Percentiles rank a stretch among this genome's conserved stretches.
phyloP scores from a whole-genome alignment of 1,139 yeast species.

The Diutina ranongensis region DNA sequence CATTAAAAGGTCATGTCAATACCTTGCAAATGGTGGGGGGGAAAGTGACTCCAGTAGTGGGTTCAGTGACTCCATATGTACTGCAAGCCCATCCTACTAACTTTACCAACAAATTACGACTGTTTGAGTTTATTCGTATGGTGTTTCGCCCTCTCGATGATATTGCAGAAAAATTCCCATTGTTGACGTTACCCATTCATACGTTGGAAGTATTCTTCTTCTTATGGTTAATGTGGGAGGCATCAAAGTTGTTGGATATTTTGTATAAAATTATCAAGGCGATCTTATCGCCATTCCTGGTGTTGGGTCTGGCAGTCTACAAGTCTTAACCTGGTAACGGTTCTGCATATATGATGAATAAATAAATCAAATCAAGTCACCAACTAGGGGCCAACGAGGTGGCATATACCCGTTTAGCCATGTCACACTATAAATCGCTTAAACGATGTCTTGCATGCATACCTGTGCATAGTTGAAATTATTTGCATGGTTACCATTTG shows the following conservation, averaged over 20 bases:
- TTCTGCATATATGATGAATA: neutral
- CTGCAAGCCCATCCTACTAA: conserved; percentile 1
- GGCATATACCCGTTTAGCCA: too few species aligned
- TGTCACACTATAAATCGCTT: too few species aligned
- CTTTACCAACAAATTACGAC: neutral
- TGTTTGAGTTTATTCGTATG: neutral
- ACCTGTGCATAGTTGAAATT: too few species aligned
- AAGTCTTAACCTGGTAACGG: neutral
- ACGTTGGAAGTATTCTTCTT: conserved; percentile 1
- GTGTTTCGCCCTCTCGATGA: conserved; percentile 4
- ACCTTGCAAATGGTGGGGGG: neutral
- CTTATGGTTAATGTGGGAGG: conserved; percentile 6
- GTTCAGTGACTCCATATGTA: neutral
- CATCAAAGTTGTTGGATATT: conserved; percentile 4
- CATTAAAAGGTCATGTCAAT: neutral
- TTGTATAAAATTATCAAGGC: neutral
- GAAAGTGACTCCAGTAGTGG: neutral
- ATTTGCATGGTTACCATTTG: too few species aligned
- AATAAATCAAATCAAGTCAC: neutral
- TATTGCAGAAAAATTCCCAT: neutral
- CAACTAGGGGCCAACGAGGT: too few species aligned
- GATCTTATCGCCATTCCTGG: conserved; percentile 1
- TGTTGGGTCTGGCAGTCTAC: neutral
- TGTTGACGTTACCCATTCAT: conserved; percentile 4
- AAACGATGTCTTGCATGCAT: too few species aligned